These are phyloP conservation scores for Sclerotinia trifoliorum DNA, from an alignment of 2,329 filamentous ascomycete species.

Conservation along the genomic window DNA sequence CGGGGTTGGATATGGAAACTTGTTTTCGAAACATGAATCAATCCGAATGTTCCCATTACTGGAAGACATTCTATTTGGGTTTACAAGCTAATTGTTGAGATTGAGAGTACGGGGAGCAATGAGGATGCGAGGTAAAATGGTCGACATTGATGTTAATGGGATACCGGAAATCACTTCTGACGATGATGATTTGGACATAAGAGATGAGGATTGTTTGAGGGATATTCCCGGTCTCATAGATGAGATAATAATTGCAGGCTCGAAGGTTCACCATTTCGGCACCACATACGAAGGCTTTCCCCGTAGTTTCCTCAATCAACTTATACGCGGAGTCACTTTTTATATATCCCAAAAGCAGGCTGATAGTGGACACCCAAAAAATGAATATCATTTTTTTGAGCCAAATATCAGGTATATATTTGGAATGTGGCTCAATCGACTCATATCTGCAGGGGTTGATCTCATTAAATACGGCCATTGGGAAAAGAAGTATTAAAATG, in stretches of 20 bases:
- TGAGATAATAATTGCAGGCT: not conserved
- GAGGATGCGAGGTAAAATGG: too few relatives aligned
- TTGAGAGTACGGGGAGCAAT: too few relatives aligned
- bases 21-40: not conserved
- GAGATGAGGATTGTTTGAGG: not conserved
- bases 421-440: not conserved
- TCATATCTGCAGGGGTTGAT: not conserved
- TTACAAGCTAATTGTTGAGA: not conserved
- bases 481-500: not conserved
- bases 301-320: rapidly evolving
- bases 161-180: too few relatives aligned
- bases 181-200: too few relatives aligned
- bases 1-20: not conserved
- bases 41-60: not conserved
- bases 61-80: rapidly evolving
- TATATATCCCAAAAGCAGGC: rapidly evolving
- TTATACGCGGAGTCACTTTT: rapidly evolving
- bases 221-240: not conserved
- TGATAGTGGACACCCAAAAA: rapidly evolving
- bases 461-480: not conserved
- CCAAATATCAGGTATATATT: rapidly evolving
- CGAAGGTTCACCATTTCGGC: not conserved
- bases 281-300: not conserved
- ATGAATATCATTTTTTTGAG: rapidly evolving
- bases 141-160: too few relatives aligned